phyloP scores from a whole-genome alignment of 495 filamentous ascomycete genomes.

The Evernia prunastri region DNA sequence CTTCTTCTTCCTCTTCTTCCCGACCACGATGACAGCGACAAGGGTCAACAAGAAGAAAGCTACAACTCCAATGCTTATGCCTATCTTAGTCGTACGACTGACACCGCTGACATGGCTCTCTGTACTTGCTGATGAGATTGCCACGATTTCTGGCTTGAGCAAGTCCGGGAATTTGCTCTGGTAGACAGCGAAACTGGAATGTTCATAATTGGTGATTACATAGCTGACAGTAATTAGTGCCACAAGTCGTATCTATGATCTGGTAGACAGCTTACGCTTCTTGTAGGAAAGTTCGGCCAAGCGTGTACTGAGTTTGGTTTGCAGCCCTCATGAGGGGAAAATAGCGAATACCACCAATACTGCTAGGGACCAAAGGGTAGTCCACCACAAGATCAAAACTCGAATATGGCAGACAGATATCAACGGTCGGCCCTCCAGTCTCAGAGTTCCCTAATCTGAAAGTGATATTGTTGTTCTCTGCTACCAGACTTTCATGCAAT shows the following conservation, averaged over 20 bases:
- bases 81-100: neutral
- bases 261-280: conserved; percentile 35
- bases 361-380: conserved; percentile 24
- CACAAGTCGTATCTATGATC: neutral
- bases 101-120: neutral
- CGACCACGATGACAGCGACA: neutral
- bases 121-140: conserved; percentile 5
- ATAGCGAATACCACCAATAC: conserved; percentile 34
- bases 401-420: conserved; percentile 47
- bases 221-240: conserved; percentile 15
- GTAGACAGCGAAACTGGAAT: conserved; percentile 21
- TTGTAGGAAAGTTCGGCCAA: conserved; percentile 51
- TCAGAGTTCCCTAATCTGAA: conserved; percentile 41
- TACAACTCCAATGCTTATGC: conserved; percentile 1
- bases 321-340: conserved; percentile 43
- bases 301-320: conserved; percentile 46
- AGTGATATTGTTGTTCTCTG: conserved; percentile 42
- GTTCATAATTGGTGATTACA: conserved; percentile 25
- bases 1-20: neutral
- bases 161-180: conserved; percentile 10
- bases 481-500: conserved; percentile 33
- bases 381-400: conserved; percentile 45
- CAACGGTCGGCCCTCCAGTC: conserved; percentile 37
- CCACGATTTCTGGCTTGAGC: neutral
- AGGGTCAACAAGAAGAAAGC: neutral